Evolutionary conservation across 169 alveolate species (phyloP).

Genomic region (Plasmodium billcollinsi): DNA sequence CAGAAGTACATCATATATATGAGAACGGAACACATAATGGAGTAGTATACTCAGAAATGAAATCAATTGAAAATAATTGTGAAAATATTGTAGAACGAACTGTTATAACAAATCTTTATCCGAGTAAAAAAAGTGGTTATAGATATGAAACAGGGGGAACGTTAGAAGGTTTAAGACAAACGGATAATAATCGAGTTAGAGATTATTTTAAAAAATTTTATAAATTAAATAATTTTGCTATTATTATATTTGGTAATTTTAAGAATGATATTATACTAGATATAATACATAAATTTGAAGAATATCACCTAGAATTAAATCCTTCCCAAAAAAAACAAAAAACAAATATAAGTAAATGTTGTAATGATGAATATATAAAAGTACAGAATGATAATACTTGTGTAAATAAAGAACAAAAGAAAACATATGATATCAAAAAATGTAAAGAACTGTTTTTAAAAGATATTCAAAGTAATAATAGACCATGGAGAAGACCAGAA

Average conservation of each 20-base stretch:
- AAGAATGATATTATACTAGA: constrained; percentile 38
- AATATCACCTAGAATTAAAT: constrained; percentile 29
- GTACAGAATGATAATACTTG: too few species aligned
- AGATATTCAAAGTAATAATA: constrained; percentile 24
- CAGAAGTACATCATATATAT: constrained; percentile 89
- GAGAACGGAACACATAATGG: constrained; percentile 87
- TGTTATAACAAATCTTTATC: constrained; percentile 76
- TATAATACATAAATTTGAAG: constrained; percentile 34
- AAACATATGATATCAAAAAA: constrained; percentile 9
- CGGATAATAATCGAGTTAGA: constrained; percentile 77
- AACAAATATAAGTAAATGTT: neutral
- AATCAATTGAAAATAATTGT: constrained; percentile 78
- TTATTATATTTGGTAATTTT: constrained; percentile 80
- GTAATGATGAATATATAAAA: too few species aligned
- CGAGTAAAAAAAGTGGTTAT: constrained; percentile 81
- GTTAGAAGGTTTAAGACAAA: constrained; percentile 79
- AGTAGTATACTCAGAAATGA: constrained; percentile 86
- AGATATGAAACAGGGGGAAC: constrained; percentile 81
- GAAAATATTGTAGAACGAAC: constrained; percentile 75
- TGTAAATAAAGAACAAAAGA: constrained; percentile 10
- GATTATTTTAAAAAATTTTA: constrained; percentile 81
- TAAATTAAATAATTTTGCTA: constrained; percentile 79
- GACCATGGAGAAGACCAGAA: constrained; percentile 77
- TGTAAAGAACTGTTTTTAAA: constrained; percentile 17
- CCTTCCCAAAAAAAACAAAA: constrained; percentile 30